Conservation (phyloP, 1,284 basidiomycete genomes). For the Sanghuangporus weigelae region DNA sequence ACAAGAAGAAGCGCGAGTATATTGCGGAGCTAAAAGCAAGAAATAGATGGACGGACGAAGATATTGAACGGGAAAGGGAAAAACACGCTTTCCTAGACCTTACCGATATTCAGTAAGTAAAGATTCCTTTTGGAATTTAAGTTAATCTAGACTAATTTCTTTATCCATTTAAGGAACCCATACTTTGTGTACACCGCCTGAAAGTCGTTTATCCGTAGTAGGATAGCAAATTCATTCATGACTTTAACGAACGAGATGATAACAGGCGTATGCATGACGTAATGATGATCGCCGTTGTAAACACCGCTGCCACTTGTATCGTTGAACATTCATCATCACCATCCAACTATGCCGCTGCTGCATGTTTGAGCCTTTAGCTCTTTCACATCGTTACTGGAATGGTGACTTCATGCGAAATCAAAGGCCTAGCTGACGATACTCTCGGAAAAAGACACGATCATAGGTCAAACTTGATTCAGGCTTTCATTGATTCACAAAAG, state of each 20-base stretch:
- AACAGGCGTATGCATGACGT: background rate
- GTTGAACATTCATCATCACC: background rate
- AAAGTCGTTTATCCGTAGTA: background rate
- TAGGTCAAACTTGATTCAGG: slow-evolving; percentile 10
- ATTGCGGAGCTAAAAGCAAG: slow-evolving; percentile 41
- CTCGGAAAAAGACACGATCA: background rate
- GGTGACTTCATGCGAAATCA: background rate
- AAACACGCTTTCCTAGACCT: slow-evolving; percentile 57
- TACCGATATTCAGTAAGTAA: slow-evolving; percentile 53
- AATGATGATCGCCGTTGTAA: background rate
- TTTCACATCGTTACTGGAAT: background rate
- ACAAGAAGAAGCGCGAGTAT: slow-evolving; percentile 40
- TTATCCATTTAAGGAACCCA: slow-evolving; percentile 23
- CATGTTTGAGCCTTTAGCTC: background rate
- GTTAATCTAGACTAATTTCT: background rate
- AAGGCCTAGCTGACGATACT: background rate
- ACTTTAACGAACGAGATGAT: background rate
- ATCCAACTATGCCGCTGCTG: background rate
- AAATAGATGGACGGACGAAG: slow-evolving; percentile 51
- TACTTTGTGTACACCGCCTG: slow-evolving; percentile 43
- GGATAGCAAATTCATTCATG: background rate
- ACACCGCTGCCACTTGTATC: background rate
- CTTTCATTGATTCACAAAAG: slow-evolving; percentile 20
- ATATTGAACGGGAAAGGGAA: slow-evolving; percentile 51
- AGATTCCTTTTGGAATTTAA: background rate